phyloP scores from a whole-genome alignment of 306 rosid species.

The Cicer yamashitae region DNA sequence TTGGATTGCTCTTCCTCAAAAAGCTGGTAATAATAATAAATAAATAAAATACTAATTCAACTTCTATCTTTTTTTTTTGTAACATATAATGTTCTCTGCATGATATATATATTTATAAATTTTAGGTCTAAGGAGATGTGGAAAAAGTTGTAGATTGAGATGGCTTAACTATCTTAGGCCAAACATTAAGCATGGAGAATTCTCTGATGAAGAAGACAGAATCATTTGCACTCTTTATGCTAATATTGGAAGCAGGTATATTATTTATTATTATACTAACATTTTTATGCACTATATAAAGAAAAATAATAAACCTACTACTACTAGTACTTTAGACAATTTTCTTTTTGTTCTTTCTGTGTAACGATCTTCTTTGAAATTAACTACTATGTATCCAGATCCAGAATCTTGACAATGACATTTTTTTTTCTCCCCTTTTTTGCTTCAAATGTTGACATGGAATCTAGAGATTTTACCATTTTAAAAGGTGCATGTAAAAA shows the following conservation, averaged over 20 bases:
- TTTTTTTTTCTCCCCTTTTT: background rate
- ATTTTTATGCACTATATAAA: conserved; percentile 35
- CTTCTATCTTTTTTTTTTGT: no score
- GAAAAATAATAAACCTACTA: background rate
- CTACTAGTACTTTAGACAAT: background rate
- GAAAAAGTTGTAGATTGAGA: conserved; percentile 94
- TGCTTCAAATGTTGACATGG: background rate
- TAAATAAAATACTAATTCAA: background rate
- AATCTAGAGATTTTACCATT: conserved; percentile 18
- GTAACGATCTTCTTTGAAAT: background rate
- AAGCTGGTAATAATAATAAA: conserved; percentile 62
- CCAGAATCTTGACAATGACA: conserved; percentile 32
- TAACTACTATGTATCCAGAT: conserved; percentile 26
- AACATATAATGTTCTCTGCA: no score
- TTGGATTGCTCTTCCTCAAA: conserved; percentile 95
- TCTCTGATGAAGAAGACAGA: conserved; percentile 94
- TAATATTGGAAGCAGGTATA: conserved; percentile 90
- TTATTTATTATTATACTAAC: background rate
- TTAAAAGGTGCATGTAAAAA: background rate
- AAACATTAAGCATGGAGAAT: conserved; percentile 91
- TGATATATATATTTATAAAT: background rate
- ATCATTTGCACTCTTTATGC: conserved; percentile 79
- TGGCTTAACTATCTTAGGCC: conserved; percentile 98
- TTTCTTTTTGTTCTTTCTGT: conserved; percentile 10
- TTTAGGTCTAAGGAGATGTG: conserved; percentile 82